Conservation (phyloP, 176 grass and related monocot species). For the Musa beccarii region DNA sequence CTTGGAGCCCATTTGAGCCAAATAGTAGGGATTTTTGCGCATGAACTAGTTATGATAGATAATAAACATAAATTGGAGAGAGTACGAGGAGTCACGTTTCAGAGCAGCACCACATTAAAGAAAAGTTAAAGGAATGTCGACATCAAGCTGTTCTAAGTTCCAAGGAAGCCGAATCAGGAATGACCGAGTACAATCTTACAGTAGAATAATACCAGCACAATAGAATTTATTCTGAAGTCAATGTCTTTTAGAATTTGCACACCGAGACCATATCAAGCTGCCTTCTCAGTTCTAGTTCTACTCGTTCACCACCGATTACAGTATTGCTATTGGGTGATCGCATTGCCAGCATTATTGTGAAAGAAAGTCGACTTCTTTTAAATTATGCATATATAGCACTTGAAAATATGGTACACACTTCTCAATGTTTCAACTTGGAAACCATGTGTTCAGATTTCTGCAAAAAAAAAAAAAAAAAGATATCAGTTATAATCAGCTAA, state of each 20-base stretch:
- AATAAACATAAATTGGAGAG: too few species aligned
- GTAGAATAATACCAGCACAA: too few species aligned
- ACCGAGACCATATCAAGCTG: neutral
- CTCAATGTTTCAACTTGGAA: neutral
- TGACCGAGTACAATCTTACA: neutral
- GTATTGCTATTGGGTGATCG: neutral
- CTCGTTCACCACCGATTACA: neutral
- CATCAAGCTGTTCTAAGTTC: too few species aligned
- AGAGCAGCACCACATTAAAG: too few species aligned
- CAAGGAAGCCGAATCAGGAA: too few species aligned
- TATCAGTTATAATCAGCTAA: neutral
- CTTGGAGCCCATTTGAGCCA: too few species aligned
- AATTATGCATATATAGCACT: neutral
- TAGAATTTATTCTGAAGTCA: too few species aligned
- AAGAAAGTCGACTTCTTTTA: neutral
- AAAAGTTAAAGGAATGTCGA: too few species aligned
- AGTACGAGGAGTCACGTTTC: too few species aligned
- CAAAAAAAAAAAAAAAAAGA: neutral
- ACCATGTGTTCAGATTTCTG: slow-evolving; percentile 17
- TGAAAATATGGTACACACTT: neutral
- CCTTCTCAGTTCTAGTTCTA: neutral
- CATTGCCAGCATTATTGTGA: neutral
- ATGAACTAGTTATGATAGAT: too few species aligned
- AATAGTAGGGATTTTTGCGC: too few species aligned
- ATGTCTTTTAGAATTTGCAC: too few species aligned